phyloP scores from a whole-genome alignment of 164 flowering plant genomes.

The Taxillus chinensis region DNA sequence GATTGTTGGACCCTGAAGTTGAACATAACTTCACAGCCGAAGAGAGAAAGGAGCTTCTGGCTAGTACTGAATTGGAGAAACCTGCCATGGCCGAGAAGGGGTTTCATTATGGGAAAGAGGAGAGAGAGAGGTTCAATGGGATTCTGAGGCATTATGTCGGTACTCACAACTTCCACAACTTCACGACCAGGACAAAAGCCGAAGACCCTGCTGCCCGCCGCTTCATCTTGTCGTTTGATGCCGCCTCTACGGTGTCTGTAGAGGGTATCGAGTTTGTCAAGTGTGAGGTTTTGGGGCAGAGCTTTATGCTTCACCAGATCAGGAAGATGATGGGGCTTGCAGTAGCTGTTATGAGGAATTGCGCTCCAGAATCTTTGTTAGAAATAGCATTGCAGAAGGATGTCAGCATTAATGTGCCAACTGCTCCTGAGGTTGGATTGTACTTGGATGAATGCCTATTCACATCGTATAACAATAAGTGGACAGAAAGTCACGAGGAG shows the following conservation, averaged over 20 bases:
- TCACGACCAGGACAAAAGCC: conserved; percentile 82
- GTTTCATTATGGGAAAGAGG: conserved; percentile 68
- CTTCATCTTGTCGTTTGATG: conserved; percentile 74
- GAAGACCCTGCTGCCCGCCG: conserved; percentile 81
- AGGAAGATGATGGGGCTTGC: conserved; percentile 94
- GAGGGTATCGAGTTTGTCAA: conserved; percentile 88
- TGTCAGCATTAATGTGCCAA: conserved; percentile 72
- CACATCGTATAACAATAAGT: conserved; percentile 75
- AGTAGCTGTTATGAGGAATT: conserved; percentile 76
- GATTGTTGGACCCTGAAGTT: not conserved
- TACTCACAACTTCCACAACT: conserved; percentile 90
- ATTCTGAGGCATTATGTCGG: conserved; percentile 66
- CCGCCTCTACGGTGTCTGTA: conserved; percentile 38
- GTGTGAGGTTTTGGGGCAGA: conserved; percentile 96
- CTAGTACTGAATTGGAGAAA: conserved; percentile 11
- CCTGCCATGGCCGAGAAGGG: conserved; percentile 16
- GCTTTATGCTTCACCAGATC: conserved; percentile 99
- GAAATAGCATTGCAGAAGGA: conserved; percentile 57
- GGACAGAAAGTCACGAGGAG: conserved; percentile 83
- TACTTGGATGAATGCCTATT: conserved; percentile 89
- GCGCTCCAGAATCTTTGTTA: conserved; percentile 65
- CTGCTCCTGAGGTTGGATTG: conserved; percentile 95
- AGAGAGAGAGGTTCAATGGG: conserved; percentile 71
- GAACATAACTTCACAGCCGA: not conserved
- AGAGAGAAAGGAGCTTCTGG: not conserved